Evolutionary conservation across 2,329 filamentous ascomycete species (phyloP).

Genomic region (Pseudogymnoascus sp.): DNA sequence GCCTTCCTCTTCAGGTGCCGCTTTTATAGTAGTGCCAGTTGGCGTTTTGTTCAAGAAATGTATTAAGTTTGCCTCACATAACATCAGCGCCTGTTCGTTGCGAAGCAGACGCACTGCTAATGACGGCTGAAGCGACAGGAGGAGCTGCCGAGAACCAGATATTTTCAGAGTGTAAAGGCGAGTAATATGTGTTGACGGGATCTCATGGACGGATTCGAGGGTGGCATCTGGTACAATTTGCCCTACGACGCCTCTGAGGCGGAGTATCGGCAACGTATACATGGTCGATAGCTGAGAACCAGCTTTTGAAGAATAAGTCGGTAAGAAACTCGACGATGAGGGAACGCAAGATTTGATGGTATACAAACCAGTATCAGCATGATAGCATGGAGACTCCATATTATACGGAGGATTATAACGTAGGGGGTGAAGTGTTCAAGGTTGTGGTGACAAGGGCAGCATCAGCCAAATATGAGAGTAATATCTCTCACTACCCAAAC

Average conservation of each 20-base stretch:
- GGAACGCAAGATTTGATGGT: neutral
- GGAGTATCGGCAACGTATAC: conserved; percentile 24
- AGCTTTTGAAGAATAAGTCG: conserved; percentile 16
- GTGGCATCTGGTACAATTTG: conserved; percentile 21
- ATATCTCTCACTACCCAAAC: neutral
- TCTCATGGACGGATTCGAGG: conserved; percentile 23
- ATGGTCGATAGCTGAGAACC: conserved; percentile 22
- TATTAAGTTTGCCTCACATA: conserved; percentile 23
- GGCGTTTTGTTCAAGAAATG: neutral
- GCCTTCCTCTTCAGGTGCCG: neutral
- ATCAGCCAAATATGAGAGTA: conserved; percentile 6
- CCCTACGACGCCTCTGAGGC: conserved; percentile 25
- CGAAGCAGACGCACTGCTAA: conserved; percentile 20
- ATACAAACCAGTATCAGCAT: neutral
- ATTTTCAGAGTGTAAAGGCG: conserved; percentile 26
- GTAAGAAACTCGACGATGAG: neutral
- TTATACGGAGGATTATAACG: neutral
- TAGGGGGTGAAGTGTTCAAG: neutral
- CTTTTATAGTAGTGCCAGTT: neutral
- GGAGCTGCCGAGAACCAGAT: conserved; percentile 22
- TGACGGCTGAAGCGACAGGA: conserved; percentile 11
- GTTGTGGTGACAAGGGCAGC: neutral
- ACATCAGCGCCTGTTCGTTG: conserved; percentile 24
- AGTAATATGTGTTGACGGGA: conserved; percentile 24
- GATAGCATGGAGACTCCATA: conserved; percentile 3